These are phyloP conservation scores for Hypoxylon sp. DNA, from an alignment of 2,329 filamentous ascomycete genomes.

Conservation along the genomic window DNA sequence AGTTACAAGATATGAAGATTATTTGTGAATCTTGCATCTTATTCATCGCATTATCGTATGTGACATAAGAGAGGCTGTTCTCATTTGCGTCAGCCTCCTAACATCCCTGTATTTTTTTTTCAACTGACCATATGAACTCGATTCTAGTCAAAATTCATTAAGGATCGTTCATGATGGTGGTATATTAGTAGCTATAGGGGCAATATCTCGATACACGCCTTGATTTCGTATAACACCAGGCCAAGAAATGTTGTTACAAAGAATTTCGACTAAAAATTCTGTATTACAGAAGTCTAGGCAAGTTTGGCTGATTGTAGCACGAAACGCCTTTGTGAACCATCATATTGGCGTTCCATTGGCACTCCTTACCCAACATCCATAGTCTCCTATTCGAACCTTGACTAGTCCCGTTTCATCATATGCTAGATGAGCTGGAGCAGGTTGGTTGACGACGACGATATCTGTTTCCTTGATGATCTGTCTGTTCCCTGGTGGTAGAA, in stretches of 20 bases:
- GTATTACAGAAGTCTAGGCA: background rate
- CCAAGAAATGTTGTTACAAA: background rate
- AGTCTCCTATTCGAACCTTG: background rate
- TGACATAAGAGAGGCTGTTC: conserved; percentile 15
- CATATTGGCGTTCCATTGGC: background rate
- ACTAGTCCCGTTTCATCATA: background rate
- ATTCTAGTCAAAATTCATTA: background rate
- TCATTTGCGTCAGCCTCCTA: background rate
- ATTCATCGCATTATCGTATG: conserved; percentile 2
- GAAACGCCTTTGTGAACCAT: background rate
- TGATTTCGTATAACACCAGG: background rate
- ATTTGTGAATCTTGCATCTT: background rate
- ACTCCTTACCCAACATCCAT: conserved; percentile 16
- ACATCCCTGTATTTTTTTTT: background rate
- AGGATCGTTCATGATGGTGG: background rate
- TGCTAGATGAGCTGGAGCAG: conserved; percentile 16
- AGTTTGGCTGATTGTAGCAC: background rate
- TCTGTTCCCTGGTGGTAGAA: background rate
- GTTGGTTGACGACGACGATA: conserved; percentile 26
- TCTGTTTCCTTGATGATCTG: conserved; percentile 35
- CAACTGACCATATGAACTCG: background rate
- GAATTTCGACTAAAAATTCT: background rate
- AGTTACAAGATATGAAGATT: no score
- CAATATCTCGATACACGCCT: background rate
- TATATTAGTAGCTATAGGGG: background rate